Percentiles rank a stretch among this genome's conserved stretches.
phyloP scores from a whole-genome alignment of 805 yeast species.

The Ogataea methanolica region DNA sequence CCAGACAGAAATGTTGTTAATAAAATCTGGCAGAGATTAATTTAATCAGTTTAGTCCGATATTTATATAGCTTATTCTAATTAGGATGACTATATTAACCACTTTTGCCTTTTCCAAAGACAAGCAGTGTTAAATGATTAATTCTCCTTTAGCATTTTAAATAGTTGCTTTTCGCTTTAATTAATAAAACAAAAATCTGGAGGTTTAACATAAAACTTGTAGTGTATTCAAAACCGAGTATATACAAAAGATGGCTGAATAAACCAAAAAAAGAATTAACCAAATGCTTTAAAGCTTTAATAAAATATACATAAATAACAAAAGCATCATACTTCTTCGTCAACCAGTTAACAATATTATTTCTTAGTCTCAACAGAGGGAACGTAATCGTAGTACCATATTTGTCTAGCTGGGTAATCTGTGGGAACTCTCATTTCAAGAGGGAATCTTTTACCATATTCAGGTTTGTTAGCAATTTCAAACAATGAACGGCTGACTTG shows the following conservation, averaged over 20 bases:
- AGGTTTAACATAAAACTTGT: too few relatives aligned
- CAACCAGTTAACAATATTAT: background rate
- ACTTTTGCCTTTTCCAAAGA: too few relatives aligned
- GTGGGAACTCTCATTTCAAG: conserved; percentile 85
- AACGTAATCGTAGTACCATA: conserved; percentile 66
- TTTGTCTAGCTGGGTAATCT: conserved; percentile 75
- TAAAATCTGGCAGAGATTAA: conserved; percentile 10
- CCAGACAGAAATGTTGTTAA: conserved; percentile 31
- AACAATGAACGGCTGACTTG: conserved; percentile 49
- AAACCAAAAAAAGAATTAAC: too few relatives aligned
- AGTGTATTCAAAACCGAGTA: too few relatives aligned
- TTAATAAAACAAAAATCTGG: too few relatives aligned
- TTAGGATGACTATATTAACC: too few relatives aligned
- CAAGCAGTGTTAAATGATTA: too few relatives aligned
- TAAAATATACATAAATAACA: background rate
- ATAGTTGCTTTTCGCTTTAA: too few relatives aligned
- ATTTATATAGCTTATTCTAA: background rate
- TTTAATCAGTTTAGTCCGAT: background rate
- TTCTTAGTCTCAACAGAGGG: conserved; percentile 19
- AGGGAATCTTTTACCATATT: conserved; percentile 63
- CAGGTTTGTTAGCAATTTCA: conserved; percentile 54
- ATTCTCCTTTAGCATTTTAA: too few relatives aligned
- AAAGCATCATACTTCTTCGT: background rate
- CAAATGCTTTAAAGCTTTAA: too few relatives aligned
- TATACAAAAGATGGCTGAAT: too few relatives aligned